These are phyloP conservation scores for Fusarium sp. DNA, from an alignment of 2,329 filamentous ascomycete species.

Conservation along the genomic window DNA sequence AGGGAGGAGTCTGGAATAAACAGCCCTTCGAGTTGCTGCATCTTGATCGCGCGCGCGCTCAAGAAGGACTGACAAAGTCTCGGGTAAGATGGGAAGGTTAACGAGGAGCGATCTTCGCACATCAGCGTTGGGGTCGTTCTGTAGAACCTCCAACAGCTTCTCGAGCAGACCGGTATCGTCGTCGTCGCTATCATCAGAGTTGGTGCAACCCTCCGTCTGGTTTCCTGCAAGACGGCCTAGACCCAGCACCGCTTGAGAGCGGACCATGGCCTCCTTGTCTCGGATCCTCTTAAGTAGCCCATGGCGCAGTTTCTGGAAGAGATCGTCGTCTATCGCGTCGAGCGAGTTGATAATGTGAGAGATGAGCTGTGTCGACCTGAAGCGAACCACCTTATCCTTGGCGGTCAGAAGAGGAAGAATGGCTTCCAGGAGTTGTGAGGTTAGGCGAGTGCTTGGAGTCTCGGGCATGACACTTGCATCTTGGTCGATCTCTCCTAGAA, in stretches of 20 bases:
- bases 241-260: conserved; percentile 90
- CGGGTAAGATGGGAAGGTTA: conserved; percentile 86
- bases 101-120: conserved; percentile 87
- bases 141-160: conserved; percentile 86
- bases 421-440: conserved; percentile 75
- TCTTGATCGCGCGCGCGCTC: conserved; percentile 93
- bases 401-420: conserved; percentile 79
- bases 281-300: conserved; percentile 85
- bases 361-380: conserved; percentile 87
- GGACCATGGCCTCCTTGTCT: conserved; percentile 93
- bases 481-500: conserved; percentile 71
- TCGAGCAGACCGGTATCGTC: conserved; percentile 76
- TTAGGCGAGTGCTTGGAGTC: conserved; percentile 84
- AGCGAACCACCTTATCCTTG: conserved; percentile 94
- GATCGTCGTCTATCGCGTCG: conserved; percentile 88
- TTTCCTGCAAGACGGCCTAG: conserved; percentile 86
- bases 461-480: conserved; percentile 78
- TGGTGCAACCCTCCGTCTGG: conserved; percentile 74
- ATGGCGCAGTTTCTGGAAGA: conserved; percentile 84
- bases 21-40: conserved; percentile 79
- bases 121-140: conserved; percentile 94
- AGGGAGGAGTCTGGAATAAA: conserved; percentile 88
- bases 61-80: conserved; percentile 85
- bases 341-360: conserved; percentile 93
- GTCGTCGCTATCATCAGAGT: conserved; percentile 77